Conservation (phyloP, 352 stramenopile genomes). For the Globisporangium uncinulatum region DNA sequence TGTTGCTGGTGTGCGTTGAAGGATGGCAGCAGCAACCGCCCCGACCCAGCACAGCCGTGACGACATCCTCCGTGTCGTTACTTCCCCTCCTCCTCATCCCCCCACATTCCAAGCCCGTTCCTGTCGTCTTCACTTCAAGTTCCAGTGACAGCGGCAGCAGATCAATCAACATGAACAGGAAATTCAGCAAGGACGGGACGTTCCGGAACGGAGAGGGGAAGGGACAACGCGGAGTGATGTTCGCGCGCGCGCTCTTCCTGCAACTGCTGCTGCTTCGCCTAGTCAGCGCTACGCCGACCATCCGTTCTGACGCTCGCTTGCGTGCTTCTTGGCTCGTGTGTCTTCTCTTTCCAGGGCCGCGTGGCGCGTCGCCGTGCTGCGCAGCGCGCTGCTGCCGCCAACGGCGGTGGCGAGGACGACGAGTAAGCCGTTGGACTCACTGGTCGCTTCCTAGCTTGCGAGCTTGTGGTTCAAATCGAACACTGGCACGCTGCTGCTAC, state of each 20-base stretch:
- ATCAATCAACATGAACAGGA: not conserved
- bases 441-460: conserved; percentile 9
- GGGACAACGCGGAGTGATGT: too few species aligned
- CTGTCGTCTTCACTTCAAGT: too few species aligned
- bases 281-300: not conserved
- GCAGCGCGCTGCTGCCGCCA: conserved; percentile 87
- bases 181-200: too few species aligned
- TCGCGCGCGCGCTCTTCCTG: not conserved
- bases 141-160: not conserved
- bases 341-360: conserved; percentile 64
- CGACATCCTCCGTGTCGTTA: too few species aligned
- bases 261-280: not conserved
- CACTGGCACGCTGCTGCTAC: conserved; percentile 3
- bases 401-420: conserved; percentile 82
- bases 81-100: too few species aligned
- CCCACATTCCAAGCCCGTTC: too few species aligned
- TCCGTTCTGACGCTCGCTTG: not conserved
- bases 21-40: not conserved
- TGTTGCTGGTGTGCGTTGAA: not conserved
- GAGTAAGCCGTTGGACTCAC: conserved; percentile 49
- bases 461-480: conserved; percentile 13
- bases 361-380: conserved; percentile 94
- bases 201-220: too few species aligned
- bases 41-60: not conserved
- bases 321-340: not conserved